These are phyloP conservation scores for Fusarium euwallaceae DNA, from an alignment of 2,329 filamentous ascomycete species.

Conservation along the genomic window DNA sequence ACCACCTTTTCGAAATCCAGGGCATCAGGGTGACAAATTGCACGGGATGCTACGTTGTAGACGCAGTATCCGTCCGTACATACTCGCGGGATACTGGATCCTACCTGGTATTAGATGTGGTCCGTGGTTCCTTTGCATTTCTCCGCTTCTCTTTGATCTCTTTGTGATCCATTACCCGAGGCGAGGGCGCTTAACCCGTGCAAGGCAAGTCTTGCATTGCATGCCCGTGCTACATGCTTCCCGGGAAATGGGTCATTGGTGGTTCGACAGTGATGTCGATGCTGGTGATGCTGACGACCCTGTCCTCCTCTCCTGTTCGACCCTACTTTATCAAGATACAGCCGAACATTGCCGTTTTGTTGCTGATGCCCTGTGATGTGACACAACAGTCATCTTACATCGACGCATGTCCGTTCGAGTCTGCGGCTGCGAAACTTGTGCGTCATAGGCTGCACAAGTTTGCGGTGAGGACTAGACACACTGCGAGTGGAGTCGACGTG, in stretches of 20 bases:
- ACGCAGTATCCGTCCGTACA: neutral
- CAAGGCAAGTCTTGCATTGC: slow-evolving; percentile 4
- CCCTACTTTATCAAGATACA: neutral
- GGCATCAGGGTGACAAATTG: neutral
- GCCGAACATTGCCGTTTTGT: slow-evolving; percentile 6
- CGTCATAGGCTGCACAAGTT: slow-evolving; percentile 23
- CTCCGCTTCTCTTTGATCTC: slow-evolving; percentile 7
- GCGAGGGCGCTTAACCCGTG: slow-evolving; percentile 9
- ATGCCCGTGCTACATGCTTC: slow-evolving; percentile 20
- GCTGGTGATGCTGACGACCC: slow-evolving; percentile 9
- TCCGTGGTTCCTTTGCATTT: slow-evolving; percentile 20
- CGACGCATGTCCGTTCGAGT: neutral
- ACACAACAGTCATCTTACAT: slow-evolving; percentile 5
- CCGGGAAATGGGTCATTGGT: slow-evolving; percentile 30
- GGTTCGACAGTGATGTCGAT: slow-evolving; percentile 35
- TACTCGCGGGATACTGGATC: neutral
- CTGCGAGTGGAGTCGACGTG: slow-evolving; percentile 3
- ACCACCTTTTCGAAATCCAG: neutral
- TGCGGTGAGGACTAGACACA: slow-evolving; percentile 31
- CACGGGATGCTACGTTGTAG: slow-evolving; percentile 2
- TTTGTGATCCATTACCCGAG: slow-evolving; percentile 11
- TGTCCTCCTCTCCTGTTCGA: slow-evolving; percentile 1
- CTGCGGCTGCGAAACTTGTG: slow-evolving; percentile 13
- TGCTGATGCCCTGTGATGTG: slow-evolving; percentile 5
- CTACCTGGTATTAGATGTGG: slow-evolving; percentile 7